Evolutionary conservation across 2,329 filamentous ascomycete species (phyloP), one percentile per base, ranked within the genome.

Genomic region (Paecilomyces formosus): DNA sequence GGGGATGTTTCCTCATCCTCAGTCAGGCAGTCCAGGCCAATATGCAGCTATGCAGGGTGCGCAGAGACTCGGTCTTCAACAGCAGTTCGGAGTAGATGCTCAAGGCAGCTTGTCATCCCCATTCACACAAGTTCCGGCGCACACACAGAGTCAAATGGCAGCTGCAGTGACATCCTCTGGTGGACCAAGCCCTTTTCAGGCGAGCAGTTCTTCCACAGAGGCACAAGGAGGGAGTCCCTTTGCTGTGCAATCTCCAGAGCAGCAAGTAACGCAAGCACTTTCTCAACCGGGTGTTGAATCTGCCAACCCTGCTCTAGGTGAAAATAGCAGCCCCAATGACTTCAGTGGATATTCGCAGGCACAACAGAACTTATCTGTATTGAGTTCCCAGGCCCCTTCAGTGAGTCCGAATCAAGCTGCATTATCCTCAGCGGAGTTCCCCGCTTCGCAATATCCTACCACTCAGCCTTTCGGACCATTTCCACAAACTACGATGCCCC

Each of bases 1-100:
- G 30, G 58, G n/a, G 33, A 60, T 52, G 51, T 53, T 24, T 22
- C 50, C 8, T 21, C 54, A 52, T n/a, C 56, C 52, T 53, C 59
- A 60, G 18, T 49, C 57, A 13, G 57, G 31, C 30, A 55, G 39
- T 45, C 51, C 59, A 9, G 54, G 45, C 49, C 55, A 57, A 21
- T 58, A 33, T 8, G 54, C 54, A 26, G 26, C 21, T 21, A 28
- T 24, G 9, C 50, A 24, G 22, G 22, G 13, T 6, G 33, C 45
- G 21, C 39, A 39, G 8, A 15, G 24, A 15, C 24, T 51, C 18
- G 55, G 35, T 30, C 39, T 28, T 2, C 18, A 35, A 2, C 55
- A 56, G 39, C 55, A 56, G 13, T 28, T 39, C 55, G 12, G 53
- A 2, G 28, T 51, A 24, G 49, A 22, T 45, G 52, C 54, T 53